Base-by-base conservation (phyloP, 139 green algal genomes). In the Chlorella sorokiniana region DNA sequence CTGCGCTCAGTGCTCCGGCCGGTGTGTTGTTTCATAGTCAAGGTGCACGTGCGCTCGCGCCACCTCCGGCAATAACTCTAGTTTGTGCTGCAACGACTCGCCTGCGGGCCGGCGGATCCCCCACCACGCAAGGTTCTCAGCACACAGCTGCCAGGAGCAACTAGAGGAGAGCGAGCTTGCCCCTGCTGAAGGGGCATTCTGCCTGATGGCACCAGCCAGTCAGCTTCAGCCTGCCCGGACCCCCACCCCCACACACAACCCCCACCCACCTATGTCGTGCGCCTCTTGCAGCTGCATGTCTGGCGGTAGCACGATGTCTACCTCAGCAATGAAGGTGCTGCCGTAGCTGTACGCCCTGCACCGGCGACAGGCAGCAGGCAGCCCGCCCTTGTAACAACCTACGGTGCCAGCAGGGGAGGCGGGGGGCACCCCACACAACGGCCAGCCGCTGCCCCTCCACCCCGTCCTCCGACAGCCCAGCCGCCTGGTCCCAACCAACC, bases 1-100 rank as follows among this genome's bases (percentile, higher is more conserved):
- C 16, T 37, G 10, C 16, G 27, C 16, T 63, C 31, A 64, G 78
- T 93, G 89, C 83, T 93, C 89, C 22, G 85, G 89, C n/a, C n/a
- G 35, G 74, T 93, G 89, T 2, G 52, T 52, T 10, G 78, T 81
- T 71, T 92, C 85, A 59, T 87, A 90, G 64, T 92, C 89, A 1
- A 93, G 69, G 82, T 92, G 87, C 38, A 93, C 89, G 68, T 89
- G 91, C 5, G 89, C 88, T 22, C 89, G 77, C 22, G 91, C 86
- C 6, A 93, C 84, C 45, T 93, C 89, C 10, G 81, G 73, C 45
- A 92, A 62, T 33, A 48, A 52, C 79, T 93, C 89, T 27, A 93
- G 78, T 76, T 89, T 91, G 61, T 88, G 73, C 61, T 93, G 89
- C 71, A 93, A 79, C 38, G 75, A 56, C 72, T 88, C 84, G 6